A percentile compares a stretch with the other conserved stretches of the same genome.
These are phyloP conservation scores for Acacia concinna DNA, from an alignment of 331 rosid genomes.

Conservation along the genomic window DNA sequence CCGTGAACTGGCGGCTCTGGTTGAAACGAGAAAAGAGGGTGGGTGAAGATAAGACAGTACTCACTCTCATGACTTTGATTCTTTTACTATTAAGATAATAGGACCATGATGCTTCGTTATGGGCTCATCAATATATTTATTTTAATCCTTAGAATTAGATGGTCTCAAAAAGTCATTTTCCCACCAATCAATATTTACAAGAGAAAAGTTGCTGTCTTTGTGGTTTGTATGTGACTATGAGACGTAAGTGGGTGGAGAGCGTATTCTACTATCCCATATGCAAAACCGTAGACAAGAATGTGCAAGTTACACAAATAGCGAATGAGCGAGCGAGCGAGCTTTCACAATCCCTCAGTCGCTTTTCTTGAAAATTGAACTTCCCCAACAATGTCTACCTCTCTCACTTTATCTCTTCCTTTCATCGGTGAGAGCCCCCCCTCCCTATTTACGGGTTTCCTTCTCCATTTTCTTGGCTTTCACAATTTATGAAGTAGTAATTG, in stretches of 20 bases:
- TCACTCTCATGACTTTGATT: no score
- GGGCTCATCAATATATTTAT: no score
- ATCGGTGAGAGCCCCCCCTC: slow-evolving; percentile 3
- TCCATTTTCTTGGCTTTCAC: slow-evolving; percentile 6
- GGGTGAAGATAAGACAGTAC: neutral
- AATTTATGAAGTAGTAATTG: slow-evolving; percentile 22
- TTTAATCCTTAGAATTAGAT: neutral
- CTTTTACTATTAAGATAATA: no score
- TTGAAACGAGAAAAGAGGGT: neutral
- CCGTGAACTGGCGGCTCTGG: neutral
- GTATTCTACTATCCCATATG: neutral
- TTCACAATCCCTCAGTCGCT: neutral
- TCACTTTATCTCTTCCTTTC: slow-evolving; percentile 32
- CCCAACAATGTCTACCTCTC: slow-evolving; percentile 24
- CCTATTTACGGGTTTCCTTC: neutral
- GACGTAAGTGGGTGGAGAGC: neutral
- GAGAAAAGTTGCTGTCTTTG: neutral
- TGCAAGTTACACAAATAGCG: neutral
- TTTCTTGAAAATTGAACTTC: slow-evolving; percentile 29
- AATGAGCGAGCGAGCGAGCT: slow-evolving; percentile 31
- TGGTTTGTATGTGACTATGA: neutral
- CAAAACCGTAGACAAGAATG: neutral
- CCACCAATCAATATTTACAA: neutral
- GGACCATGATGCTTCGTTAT: no score
- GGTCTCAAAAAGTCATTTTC: neutral